A percentile compares a stretch with the other conserved stretches of the same genome.
phyloP scores from a whole-genome alignment of 2,329 filamentous ascomycete genomes.

The Botrytis deweyae region DNA sequence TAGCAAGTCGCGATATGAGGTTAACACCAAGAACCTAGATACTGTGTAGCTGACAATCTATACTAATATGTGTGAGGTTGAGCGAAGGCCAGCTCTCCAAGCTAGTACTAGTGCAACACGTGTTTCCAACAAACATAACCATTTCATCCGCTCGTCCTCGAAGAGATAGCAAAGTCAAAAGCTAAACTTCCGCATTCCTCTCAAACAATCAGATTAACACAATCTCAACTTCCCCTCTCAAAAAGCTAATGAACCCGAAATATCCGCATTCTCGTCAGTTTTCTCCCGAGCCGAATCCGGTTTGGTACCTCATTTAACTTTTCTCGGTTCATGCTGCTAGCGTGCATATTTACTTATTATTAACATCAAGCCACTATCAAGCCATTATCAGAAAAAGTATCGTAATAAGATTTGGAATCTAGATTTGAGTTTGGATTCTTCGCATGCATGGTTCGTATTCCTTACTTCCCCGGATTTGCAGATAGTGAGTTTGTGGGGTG shows the following conservation, averaged over 20 bases:
- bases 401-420: constrained; percentile 10
- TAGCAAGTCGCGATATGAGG: neutral
- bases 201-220: neutral
- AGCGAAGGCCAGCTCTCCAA: neutral
- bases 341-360: constrained; percentile 10
- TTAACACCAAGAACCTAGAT: neutral
- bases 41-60: neutral
- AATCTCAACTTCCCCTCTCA: neutral
- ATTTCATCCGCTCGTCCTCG: neutral
- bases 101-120: neutral
- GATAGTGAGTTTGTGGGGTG: neutral
- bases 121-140: neutral
- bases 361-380: constrained; percentile 8
- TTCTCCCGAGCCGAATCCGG: neutral
- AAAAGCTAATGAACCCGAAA: neutral
- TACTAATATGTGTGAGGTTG: neutral
- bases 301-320: neutral
- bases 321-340: neutral
- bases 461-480: constrained; percentile 13
- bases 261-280: neutral
- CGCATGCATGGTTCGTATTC: constrained; percentile 1
- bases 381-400: constrained; percentile 12
- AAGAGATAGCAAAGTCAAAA: neutral
- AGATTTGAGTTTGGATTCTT: neutral
- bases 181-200: neutral